Conservation (phyloP, 345 rosid species). For the Mallotus nudiflorus region DNA sequence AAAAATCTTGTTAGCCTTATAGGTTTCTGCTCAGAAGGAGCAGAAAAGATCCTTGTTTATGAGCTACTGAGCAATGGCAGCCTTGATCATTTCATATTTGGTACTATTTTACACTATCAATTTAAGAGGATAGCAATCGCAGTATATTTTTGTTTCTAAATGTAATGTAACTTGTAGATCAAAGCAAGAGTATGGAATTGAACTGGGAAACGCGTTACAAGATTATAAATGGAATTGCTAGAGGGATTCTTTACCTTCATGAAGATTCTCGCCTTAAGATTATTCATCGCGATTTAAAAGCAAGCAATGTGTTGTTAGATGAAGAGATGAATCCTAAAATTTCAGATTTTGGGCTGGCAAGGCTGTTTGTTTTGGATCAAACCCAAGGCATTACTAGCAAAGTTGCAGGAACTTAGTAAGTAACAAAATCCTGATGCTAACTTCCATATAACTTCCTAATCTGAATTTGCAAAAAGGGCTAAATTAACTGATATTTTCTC, state of each 20-base stretch:
- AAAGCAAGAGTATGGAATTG: neutral
- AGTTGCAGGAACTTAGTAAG: conserved; percentile 28
- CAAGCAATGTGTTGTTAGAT: conserved; percentile 21
- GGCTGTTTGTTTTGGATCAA: conserved; percentile 21
- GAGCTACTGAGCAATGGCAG: conserved; percentile 49
- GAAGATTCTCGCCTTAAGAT: conserved; percentile 16
- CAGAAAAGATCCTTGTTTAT: conserved; percentile 47
- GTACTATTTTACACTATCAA: conserved; percentile 18
- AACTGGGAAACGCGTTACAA: conserved; percentile 20
- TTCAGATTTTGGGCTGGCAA: conserved; percentile 28
- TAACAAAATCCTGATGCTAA: neutral
- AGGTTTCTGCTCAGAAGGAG: conserved; percentile 46
- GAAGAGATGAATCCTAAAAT: conserved; percentile 23
- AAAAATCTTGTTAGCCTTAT: conserved; percentile 42
- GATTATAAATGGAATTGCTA: conserved; percentile 21
- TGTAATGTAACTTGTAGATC: conserved; percentile 6
- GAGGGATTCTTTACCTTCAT: conserved; percentile 26
- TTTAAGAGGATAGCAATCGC: no score
- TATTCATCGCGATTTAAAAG: conserved; percentile 12
- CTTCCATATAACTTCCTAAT: neutral
- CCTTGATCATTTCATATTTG: conserved; percentile 41
- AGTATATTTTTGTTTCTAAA: neutral
- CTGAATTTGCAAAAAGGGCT: neutral
- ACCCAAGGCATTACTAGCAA: conserved; percentile 14
- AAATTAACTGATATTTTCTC: neutral